Base-by-base conservation (phyloP, 306 rosid genomes). In the Vigna reflexopilosa region DNA sequence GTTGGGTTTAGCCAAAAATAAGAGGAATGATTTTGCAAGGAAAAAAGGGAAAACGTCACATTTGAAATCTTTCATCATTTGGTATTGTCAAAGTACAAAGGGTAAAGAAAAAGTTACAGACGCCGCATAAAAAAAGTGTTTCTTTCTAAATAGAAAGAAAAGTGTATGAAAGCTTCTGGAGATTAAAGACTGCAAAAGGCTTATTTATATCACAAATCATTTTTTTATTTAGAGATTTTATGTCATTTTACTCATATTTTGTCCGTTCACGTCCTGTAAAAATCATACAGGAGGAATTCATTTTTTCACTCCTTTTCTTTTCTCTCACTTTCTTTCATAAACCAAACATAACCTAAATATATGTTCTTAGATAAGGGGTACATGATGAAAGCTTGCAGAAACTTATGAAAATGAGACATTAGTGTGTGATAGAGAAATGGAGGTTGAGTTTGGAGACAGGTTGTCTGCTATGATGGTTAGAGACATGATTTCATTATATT, bases 301-400 rank as follows among this genome's bases (percentile, higher is more conserved):
- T 10, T 9, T 44, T 44, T 44, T 44, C 3, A 44, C 14, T 11
- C 4, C 0, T 44, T 11, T 44, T 44, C 49, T 11, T 44, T 42
- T 42, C 4, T 9, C 15, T 11, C 49, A 11, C 14, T 44, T 11
- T 44, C 49, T 11, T 44, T 44, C 48, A 14, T 11, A 44, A 44
- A 44, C 48, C 48, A 44, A 44, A 10, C 48, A 44, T 11, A 44
- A 44, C 44, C 10, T 63, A 20, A 52, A 30, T 20, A 42, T 59
- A 65, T 9, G 0, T 57, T 65, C 52, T 30, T 11, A 32, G 48
- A 80, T 8, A 52, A 55, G 56, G 40, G 40, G 10, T 64, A 44
- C 49, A 13, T 9, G 68, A 80, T 63, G 58, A 72, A 63, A 56
- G 73, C 34, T 52, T 62, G 66, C 62, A 14, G n/a, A 72, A 42